Percentiles rank a stretch among this genome's conserved stretches.
These are phyloP conservation scores for Iberis pinnata DNA, from an alignment of 345 rosid species.

Conservation along the genomic window DNA sequence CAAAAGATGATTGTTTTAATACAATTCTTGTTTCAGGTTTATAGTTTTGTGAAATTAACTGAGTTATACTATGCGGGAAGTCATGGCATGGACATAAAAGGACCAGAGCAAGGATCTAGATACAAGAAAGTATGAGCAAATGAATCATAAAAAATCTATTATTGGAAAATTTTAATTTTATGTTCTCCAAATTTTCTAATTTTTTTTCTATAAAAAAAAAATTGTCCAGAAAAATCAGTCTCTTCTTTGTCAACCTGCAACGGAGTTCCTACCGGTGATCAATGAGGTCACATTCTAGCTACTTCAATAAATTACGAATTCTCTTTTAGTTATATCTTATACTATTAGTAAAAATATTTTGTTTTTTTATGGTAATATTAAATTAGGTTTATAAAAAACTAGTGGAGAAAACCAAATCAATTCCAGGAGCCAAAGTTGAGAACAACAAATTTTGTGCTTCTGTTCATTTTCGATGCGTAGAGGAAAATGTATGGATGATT, in stretches of 20 bases:
- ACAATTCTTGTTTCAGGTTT: slow-evolving; percentile 23
- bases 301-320: no score
- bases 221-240: slow-evolving; percentile 38
- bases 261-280: slow-evolving; percentile 82
- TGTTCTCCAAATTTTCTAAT: no score
- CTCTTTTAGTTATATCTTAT: no score
- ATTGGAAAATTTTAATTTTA: no score
- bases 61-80: slow-evolving; percentile 93
- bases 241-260: slow-evolving; percentile 74
- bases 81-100: slow-evolving; percentile 98
- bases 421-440: slow-evolving; percentile 76
- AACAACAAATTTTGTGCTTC: slow-evolving; percentile 89
- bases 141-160: no score
- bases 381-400: slow-evolving; percentile 41
- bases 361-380: no score
- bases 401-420: slow-evolving; percentile 55
- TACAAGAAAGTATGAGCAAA: slow-evolving; percentile 32
- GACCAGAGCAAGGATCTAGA: slow-evolving; percentile 52
- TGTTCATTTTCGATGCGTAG: slow-evolving; percentile 85
- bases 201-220: no score
- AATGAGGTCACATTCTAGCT: slow-evolving; percentile 57
- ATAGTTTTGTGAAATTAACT: slow-evolving; percentile 61
- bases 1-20: background rate
- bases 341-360: no score
- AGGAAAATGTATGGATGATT: slow-evolving; percentile 55